Evolutionary conservation across 1,284 basidiomycete species (phyloP).

Genomic region (Trametes versicolor): DNA sequence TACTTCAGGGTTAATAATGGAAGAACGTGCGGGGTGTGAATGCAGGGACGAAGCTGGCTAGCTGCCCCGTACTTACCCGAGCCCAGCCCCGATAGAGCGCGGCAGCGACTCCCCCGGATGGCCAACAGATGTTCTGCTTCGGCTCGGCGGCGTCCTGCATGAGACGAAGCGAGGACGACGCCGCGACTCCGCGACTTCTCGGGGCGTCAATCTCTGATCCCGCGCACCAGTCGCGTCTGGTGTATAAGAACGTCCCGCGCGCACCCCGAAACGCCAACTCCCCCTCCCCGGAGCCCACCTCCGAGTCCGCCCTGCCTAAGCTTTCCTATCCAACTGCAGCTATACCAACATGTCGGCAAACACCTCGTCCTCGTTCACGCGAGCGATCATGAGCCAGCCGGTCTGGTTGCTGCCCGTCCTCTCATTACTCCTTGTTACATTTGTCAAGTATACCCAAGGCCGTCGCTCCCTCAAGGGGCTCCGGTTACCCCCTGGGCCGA

Average conservation of each 20-base stretch:
- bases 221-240: background rate
- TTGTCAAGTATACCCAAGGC: slow-evolving; percentile 12
- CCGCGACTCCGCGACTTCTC: slow-evolving; percentile 13
- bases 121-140: slow-evolving; percentile 6
- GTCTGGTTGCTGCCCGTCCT: slow-evolving; percentile 18
- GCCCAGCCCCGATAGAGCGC: background rate
- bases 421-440: slow-evolving; percentile 9
- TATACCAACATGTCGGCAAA: slow-evolving; percentile 8
- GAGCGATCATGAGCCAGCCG: slow-evolving; percentile 13
- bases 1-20: background rate
- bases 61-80: background rate
- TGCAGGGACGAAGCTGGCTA: background rate
- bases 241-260: slow-evolving; percentile 9
- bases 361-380: slow-evolving; percentile 1
- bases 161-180: slow-evolving; percentile 8
- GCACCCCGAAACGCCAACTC: background rate
- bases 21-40: background rate
- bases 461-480: slow-evolving; percentile 10
- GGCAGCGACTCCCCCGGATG: background rate
- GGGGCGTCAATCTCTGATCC: slow-evolving; percentile 10
- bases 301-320: background rate
- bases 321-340: slow-evolving; percentile 11
- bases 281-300: background rate
- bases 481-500: slow-evolving; percentile 34
- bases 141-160: slow-evolving; percentile 3